Evolutionary conservation across 495 filamentous ascomycete species (phyloP), one percentile per base, ranked within the genome.

Genomic region (Podospora bellae-mahoneyi): DNA sequence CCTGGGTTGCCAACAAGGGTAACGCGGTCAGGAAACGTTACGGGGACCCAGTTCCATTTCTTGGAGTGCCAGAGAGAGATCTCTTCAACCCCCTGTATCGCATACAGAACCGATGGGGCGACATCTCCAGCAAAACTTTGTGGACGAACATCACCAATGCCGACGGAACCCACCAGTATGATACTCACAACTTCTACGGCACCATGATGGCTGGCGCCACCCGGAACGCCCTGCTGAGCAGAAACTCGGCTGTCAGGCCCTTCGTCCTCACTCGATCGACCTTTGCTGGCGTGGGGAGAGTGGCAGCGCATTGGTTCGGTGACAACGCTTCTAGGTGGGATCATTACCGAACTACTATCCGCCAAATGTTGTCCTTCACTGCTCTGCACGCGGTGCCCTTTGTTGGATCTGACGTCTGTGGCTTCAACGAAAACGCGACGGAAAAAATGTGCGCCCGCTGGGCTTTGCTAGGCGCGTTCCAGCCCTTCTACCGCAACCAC

Each of bases 221-320:
- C 23, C 82, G 85, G 67, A 71, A 81, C 7, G 88, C 92, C 5
- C 90, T 96, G 85, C 77, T 87, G 5, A 75, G 81, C 39, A 87
- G 90, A 44, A 84, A 86, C 1, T 90, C 92, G 0, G 74, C 68
- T 2, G 79, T 85, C 1, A 85, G 93, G 0, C 92, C 93, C 4
- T 76, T 96, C 64, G 81, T 96, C 62, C 93, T 97, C 72, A 95
- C 92, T 16, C 72, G 75, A 32, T 76, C 74, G 4, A 74, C 74
- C 32, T 77, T 75, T 19, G 56, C 73, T 0, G 92, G 93, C 27
- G 87, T 90, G 3, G 93, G 92, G 15, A 77, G 82, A 30, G 82
- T 88, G 32, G 91, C 93, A 10, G 92, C 91, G 4, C 90, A 97
- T 72, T 97, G 93, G 93, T 88, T 95, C 13, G 93, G 93, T 27